Conservation (phyloP, 306 rosid species). For the Lathyrus oleraceus region DNA sequence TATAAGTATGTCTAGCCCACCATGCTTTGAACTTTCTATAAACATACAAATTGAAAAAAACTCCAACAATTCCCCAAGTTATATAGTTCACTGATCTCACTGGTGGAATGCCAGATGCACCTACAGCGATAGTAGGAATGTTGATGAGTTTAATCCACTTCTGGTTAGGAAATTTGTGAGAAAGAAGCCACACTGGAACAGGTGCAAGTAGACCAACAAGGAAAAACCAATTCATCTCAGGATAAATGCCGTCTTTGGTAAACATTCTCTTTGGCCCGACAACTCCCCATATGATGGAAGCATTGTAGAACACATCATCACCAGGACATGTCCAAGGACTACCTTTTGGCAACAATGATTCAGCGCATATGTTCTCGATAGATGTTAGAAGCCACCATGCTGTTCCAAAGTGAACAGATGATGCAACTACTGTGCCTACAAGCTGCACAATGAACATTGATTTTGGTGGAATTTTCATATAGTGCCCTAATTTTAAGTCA, state of each 20-base stretch:
- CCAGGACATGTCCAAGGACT: constrained; percentile 82
- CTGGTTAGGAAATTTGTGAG: constrained; percentile 42
- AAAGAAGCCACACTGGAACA: constrained; percentile 50
- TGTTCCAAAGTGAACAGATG: constrained; percentile 48
- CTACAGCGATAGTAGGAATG: constrained; percentile 50
- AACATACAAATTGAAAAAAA: constrained; percentile 57
- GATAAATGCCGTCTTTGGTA: constrained; percentile 43
- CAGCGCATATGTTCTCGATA: constrained; percentile 48
- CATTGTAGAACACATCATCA: constrained; percentile 59
- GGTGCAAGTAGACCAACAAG: constrained; percentile 57
- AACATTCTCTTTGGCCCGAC: constrained; percentile 66
- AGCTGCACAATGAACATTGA: constrained; percentile 66
- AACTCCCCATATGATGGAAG: constrained; percentile 77
- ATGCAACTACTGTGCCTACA: constrained; percentile 54
- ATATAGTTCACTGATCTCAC: constrained; percentile 49
- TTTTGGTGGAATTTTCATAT: constrained; percentile 80
- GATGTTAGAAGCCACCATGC: constrained; percentile 70
- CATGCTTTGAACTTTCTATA: constrained; percentile 44
- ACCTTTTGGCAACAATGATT: constrained; percentile 40
- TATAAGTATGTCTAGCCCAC: constrained; percentile 63
- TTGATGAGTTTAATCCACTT: constrained; percentile 55
- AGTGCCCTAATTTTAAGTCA: constrained; percentile 75
- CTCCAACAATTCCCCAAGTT: constrained; percentile 55
- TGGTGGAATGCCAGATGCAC: constrained; percentile 40
- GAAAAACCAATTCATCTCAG: constrained; percentile 64